Evolutionary conservation across 169 alveolate genomes (phyloP).

Genomic region (Perkinsus olseni): DNA sequence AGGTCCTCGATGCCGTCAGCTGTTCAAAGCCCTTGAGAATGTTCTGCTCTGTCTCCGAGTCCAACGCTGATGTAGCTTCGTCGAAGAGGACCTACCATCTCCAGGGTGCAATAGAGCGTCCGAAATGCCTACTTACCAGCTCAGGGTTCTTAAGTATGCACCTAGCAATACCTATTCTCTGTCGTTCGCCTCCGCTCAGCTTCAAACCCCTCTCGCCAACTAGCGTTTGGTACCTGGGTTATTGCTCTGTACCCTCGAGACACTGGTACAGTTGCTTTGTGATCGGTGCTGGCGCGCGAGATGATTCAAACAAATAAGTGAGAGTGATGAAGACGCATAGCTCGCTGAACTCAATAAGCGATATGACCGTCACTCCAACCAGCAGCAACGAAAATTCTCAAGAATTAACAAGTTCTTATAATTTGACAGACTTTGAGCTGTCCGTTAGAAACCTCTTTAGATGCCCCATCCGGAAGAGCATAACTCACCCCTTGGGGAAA

Average conservation of each 20-base stretch:
- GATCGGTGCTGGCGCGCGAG: too few species aligned
- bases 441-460: neutral
- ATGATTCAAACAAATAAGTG: too few species aligned
- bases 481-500: conserved; percentile 39
- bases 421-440: too few species aligned
- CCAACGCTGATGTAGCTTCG: conserved; percentile 92
- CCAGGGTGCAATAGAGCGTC: neutral
- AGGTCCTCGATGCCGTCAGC: conserved; percentile 51
- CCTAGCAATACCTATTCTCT: conserved; percentile 89
- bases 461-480: neutral
- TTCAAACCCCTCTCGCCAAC: conserved; percentile 91
- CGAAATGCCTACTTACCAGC: conserved; percentile 38
- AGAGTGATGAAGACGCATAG: too few species aligned
- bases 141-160: conserved; percentile 81
- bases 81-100: conserved; percentile 55
- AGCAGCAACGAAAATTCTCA: too few species aligned
- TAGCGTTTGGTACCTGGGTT: conserved; percentile 65
- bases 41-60: conserved; percentile 59
- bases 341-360: too few species aligned
- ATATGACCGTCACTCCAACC: too few species aligned
- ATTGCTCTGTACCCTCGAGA: too few species aligned
- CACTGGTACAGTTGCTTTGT: too few species aligned
- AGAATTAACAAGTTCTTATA: too few species aligned
- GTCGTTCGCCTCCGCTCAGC: conserved; percentile 91
- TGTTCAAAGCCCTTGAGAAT: conserved; percentile 45